phyloP scores from a whole-genome alignment of 169 alveolate genomes.

The Plasmodium chabaudi region DNA sequence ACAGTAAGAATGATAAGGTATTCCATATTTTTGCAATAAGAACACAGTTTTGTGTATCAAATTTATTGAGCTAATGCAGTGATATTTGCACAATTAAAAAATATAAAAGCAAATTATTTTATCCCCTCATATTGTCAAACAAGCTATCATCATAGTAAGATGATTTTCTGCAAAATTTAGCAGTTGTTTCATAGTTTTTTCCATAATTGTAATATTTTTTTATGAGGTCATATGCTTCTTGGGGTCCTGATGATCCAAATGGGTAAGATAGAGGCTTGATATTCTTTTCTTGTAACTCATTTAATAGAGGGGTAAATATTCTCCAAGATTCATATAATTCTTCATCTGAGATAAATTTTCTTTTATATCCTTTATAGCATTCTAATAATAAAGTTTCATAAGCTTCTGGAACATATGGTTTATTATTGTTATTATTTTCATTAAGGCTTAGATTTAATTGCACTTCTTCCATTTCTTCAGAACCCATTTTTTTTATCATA shows the following conservation, averaged over 20 bases:
- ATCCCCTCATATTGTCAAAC: slow-evolving; percentile 10
- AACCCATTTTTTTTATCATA: slow-evolving; percentile 81
- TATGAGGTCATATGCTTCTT: slow-evolving; percentile 76
- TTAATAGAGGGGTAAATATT: slow-evolving; percentile 83
- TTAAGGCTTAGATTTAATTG: slow-evolving; percentile 79
- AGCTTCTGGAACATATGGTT: slow-evolving; percentile 81
- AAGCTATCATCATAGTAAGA: slow-evolving; percentile 58
- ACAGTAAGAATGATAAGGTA: too few species aligned
- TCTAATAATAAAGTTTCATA: slow-evolving; percentile 82
- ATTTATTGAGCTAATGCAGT: too few species aligned
- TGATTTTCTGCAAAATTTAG: slow-evolving; percentile 56
- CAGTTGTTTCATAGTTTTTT: slow-evolving; percentile 69
- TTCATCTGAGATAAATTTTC: slow-evolving; percentile 80
- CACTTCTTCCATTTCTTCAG: slow-evolving; percentile 79
- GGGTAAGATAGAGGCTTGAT: slow-evolving; percentile 82
- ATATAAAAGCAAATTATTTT: too few species aligned
- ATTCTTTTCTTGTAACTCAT: slow-evolving; percentile 77
- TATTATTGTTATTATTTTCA: slow-evolving; percentile 53
- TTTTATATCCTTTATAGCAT: slow-evolving; percentile 77
- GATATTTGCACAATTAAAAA: too few species aligned
- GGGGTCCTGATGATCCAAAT: slow-evolving; percentile 82
- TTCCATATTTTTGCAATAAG: too few species aligned
- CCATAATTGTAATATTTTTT: slow-evolving; percentile 76
- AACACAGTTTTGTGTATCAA: too few species aligned
- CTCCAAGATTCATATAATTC: slow-evolving; percentile 86